These are phyloP conservation scores for Spinacia oleracea DNA, from an alignment of 179 eudicot genomes.

Conservation along the genomic window DNA sequence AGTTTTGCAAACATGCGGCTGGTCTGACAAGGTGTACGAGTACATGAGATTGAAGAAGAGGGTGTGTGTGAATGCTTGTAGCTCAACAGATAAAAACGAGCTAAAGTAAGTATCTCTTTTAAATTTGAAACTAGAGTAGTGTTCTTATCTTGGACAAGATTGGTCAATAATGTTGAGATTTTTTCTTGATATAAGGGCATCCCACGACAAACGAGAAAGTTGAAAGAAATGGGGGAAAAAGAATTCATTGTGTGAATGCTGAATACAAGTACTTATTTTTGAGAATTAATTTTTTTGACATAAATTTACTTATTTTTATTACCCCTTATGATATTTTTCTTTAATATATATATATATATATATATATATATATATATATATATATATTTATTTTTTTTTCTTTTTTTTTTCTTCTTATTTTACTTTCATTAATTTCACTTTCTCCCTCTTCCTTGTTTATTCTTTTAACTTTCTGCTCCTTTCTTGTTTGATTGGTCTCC, in stretches of 20 bases:
- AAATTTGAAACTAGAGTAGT: background rate
- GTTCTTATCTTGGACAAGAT: background rate
- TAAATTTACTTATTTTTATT: too few species aligned
- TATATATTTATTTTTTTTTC: too few species aligned
- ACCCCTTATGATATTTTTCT: too few species aligned
- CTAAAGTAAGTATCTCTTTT: slow-evolving; percentile 59
- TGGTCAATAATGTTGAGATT: background rate
- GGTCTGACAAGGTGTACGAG: slow-evolving; percentile 57
- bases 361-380: too few species aligned
- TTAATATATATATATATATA: too few species aligned
- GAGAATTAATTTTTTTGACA: background rate
- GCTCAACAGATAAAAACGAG: slow-evolving; percentile 37
- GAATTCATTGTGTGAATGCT: background rate
- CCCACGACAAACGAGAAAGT: background rate
- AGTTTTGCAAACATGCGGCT: slow-evolving; percentile 65
- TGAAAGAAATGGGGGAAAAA: background rate
- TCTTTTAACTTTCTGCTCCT: too few species aligned
- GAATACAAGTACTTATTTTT: background rate
- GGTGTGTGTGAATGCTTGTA: slow-evolving; percentile 39
- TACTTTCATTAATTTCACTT: too few species aligned
- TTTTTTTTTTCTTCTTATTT: too few species aligned
- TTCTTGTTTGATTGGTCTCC: too few species aligned
- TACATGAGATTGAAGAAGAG: slow-evolving; percentile 68
- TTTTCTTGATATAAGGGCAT: background rate
- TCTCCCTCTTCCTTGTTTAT: too few species aligned